Conservation (phyloP, 2,329 filamentous ascomycete species). For the Cordyceps javanica region DNA sequence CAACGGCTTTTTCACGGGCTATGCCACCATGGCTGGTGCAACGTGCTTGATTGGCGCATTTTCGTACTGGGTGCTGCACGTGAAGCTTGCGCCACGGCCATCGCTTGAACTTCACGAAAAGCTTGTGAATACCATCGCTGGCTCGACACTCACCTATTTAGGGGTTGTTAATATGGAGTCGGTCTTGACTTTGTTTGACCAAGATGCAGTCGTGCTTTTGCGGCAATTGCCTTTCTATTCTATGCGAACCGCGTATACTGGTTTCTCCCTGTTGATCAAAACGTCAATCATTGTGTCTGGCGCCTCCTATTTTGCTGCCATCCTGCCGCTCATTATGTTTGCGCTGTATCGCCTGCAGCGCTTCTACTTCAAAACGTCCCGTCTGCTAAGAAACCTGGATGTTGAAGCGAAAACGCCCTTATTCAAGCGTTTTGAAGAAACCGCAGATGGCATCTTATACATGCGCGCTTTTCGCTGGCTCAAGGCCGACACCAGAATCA, state of each 20-base stretch:
- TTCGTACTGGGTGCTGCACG: background rate
- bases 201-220: background rate
- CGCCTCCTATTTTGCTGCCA: slow-evolving; percentile 21
- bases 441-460: slow-evolving; percentile 18
- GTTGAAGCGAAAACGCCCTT: slow-evolving; percentile 26
- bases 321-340: slow-evolving; percentile 32
- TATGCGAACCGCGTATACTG: background rate
- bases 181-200: background rate
- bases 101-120: background rate
- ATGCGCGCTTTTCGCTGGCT: slow-evolving; percentile 32
- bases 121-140: background rate
- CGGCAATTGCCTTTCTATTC: background rate
- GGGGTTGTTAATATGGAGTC: slow-evolving; percentile 2
- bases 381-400: slow-evolving; percentile 25
- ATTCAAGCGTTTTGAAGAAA: slow-evolving; percentile 23
- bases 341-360: slow-evolving; percentile 22
- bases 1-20: background rate
- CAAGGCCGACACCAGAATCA: slow-evolving; percentile 17
- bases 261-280: slow-evolving; percentile 5
- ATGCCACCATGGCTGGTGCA: background rate
- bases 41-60: background rate
- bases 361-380: slow-evolving; percentile 27
- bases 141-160: slow-evolving; percentile 3
- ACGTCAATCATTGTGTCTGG: background rate
- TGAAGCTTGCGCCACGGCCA: slow-evolving; percentile 2